Conservation (phyloP, 306 rosid species). For the Lupinus albus region DNA sequence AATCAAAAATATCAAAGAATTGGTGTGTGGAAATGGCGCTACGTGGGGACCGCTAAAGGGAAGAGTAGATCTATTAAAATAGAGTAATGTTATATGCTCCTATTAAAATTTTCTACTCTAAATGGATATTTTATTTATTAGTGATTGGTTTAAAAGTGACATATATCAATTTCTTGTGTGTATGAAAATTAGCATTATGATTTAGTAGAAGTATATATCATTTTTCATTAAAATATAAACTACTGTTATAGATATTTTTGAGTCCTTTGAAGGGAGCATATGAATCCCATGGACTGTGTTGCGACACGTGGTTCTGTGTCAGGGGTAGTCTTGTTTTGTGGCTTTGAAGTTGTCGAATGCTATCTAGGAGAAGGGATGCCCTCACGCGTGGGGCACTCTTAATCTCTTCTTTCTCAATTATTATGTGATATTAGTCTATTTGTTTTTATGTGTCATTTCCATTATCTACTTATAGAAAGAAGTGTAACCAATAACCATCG, state of each 20-base stretch:
- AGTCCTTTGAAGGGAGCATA: slow-evolving; percentile 36
- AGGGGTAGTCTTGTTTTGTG: slow-evolving; percentile 42
- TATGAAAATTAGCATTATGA: too few relatives aligned
- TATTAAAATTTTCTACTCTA: too few relatives aligned
- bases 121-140: too few relatives aligned
- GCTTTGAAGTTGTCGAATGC: slow-evolving; percentile 38
- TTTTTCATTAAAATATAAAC: slow-evolving; percentile 38
- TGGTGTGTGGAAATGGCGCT: slow-evolving; percentile 23
- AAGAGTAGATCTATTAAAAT: too few relatives aligned
- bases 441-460: too few relatives aligned
- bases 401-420: too few relatives aligned
- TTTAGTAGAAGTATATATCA: slow-evolving; percentile 30
- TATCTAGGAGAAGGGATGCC: neutral
- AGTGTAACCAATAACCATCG: too few relatives aligned
- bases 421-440: too few relatives aligned
- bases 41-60: slow-evolving; percentile 36
- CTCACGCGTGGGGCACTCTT: slow-evolving; percentile 1
- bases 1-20: slow-evolving; percentile 36
- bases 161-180: too few relatives aligned
- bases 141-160: too few relatives aligned
- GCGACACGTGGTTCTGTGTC: slow-evolving; percentile 42
- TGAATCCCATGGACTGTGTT: slow-evolving; percentile 33
- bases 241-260: slow-evolving; percentile 52
- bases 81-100: too few relatives aligned
- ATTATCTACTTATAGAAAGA: too few relatives aligned